phyloP scores from a whole-genome alignment of 2,329 filamentous ascomycete genomes.

The Helotiales sp. region DNA sequence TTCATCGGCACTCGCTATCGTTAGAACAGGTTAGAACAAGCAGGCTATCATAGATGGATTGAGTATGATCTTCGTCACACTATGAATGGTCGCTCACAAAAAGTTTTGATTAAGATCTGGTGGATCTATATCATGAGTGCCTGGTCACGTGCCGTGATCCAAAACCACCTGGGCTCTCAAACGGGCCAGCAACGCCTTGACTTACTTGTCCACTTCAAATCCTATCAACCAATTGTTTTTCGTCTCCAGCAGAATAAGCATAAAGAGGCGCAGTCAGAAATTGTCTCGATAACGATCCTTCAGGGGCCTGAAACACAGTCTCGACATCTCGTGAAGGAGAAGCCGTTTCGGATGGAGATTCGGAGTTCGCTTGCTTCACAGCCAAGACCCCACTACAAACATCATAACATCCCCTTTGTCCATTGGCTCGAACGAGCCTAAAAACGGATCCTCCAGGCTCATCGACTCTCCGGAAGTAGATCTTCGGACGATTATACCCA shows the following conservation, averaged over 20 bases:
- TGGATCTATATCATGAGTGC: no score
- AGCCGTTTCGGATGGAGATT: no score
- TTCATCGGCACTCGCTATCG: no score
- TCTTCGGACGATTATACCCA: not conserved
- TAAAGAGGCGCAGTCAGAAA: no score
- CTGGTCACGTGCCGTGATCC: no score
- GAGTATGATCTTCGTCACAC: not conserved
- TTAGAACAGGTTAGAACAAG: no score
- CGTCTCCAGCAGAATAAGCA: no score
- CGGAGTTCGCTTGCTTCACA: not conserved
- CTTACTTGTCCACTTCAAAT: not conserved
- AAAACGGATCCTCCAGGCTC: not conserved
- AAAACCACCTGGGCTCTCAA: no score
- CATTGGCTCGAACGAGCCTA: not conserved
- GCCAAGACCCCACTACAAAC: not conserved
- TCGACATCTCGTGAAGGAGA: not conserved
- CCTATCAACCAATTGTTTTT: not conserved
- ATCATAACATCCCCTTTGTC: not conserved
- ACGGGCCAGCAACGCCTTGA: no score
- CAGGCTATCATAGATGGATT: not conserved
- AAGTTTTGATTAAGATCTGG: no score
- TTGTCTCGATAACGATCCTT: no score
- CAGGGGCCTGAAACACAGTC: not conserved
- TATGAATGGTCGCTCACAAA: no score
- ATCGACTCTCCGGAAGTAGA: not conserved